A percentile compares a stretch with the other conserved stretches of the same genome.
Evolutionary conservation across 257 asterid genomes (phyloP).

Genomic region (Linderniella brevidens): DNA sequence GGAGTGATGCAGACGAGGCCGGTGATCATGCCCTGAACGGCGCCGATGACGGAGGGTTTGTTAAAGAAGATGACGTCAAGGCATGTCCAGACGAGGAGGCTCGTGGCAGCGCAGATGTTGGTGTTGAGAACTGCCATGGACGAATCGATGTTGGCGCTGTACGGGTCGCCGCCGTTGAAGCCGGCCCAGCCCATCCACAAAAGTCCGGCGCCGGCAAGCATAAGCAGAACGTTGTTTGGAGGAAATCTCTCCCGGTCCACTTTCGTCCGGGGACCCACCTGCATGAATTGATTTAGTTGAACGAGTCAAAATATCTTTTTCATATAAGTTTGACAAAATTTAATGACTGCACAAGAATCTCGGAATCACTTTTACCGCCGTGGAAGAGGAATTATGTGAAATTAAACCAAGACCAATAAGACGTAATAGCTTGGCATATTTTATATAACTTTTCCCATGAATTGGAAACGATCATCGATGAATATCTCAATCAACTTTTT

Average conservation of each 20-base stretch:
- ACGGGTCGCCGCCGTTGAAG: constrained; percentile 55
- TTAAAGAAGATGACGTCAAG: constrained; percentile 45
- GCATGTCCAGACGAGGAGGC: constrained; percentile 55
- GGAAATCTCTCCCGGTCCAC: constrained; percentile 47
- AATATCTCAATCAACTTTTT: too few relatives aligned
- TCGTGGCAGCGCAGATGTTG: constrained; percentile 41
- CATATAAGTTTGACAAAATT: background rate
- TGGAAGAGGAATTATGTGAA: background rate
- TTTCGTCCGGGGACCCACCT: constrained; percentile 55
- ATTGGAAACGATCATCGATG: too few relatives aligned
- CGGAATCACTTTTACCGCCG: background rate
- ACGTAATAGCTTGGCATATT: too few relatives aligned
- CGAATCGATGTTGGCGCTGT: constrained; percentile 35
- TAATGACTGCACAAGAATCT: background rate
- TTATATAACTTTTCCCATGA: too few relatives aligned
- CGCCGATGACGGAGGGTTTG: constrained; percentile 52
- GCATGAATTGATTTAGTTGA: background rate
- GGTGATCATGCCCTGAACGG: constrained; percentile 55
- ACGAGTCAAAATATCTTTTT: background rate
- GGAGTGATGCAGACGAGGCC: constrained; percentile 61
- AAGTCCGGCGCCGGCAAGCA: constrained; percentile 56
- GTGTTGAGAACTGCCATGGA: constrained; percentile 46
- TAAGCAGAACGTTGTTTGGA: constrained; percentile 41
- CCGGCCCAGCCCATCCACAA: constrained; percentile 77
- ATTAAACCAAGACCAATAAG: background rate